Evolutionary conservation across 2,329 filamentous ascomycete genomes (phyloP).

Genomic region (Colletotrichum trifolii): DNA sequence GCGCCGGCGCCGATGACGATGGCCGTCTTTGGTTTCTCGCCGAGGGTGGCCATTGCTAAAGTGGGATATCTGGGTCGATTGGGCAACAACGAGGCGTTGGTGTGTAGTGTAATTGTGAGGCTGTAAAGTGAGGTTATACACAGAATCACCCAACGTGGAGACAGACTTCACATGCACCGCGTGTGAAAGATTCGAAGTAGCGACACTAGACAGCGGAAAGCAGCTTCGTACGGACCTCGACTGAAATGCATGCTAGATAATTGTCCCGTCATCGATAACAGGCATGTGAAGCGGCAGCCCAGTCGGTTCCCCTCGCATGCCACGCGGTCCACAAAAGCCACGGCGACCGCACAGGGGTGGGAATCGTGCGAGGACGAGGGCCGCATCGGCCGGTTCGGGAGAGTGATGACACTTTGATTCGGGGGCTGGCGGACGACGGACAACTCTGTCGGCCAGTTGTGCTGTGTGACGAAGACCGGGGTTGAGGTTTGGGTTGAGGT

Average conservation of each 20-base stretch:
- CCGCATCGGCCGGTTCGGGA: constrained; percentile 26
- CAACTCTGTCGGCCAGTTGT: no score
- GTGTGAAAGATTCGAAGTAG: not conserved
- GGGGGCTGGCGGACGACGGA: constrained; percentile 18
- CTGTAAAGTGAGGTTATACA: not conserved
- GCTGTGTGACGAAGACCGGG: no score
- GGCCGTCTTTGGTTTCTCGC: constrained; percentile 45
- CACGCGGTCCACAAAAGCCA: constrained; percentile 27
- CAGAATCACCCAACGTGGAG: not conserved
- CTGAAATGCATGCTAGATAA: constrained; percentile 30
- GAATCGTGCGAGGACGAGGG: constrained; percentile 19
- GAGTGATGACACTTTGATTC: constrained; percentile 38
- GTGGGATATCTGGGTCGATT: not conserved
- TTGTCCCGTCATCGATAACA: constrained; percentile 10
- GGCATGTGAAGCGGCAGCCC: constrained; percentile 28
- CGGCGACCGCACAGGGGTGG: constrained; percentile 10
- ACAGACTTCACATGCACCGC: not conserved
- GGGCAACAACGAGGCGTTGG: not conserved
- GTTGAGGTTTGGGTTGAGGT: no score
- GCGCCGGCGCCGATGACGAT: constrained; percentile 65
- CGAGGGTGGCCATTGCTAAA: constrained; percentile 25
- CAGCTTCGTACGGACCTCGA: constrained; percentile 1
- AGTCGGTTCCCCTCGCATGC: constrained; percentile 17
- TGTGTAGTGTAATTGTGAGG: no score
- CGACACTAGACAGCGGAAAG: no score